phyloP scores from a whole-genome alignment of 345 rosid genomes.

The Sonneratia alba region DNA sequence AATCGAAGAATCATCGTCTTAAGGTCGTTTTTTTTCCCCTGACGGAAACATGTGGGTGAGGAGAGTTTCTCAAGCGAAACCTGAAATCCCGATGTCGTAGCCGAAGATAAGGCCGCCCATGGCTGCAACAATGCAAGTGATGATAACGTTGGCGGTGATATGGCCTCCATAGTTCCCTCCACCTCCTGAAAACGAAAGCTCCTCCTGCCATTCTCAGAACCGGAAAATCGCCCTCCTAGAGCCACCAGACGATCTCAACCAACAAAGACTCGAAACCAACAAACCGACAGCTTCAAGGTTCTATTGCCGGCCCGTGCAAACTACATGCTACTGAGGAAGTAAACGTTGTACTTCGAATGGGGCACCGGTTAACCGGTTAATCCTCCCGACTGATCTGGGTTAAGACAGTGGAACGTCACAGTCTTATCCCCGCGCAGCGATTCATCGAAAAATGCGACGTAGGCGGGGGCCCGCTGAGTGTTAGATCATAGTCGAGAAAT shows the following conservation, averaged over 20 bases:
- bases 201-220: slow-evolving; percentile 30
- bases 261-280: not conserved
- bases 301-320: not conserved
- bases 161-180: slow-evolving; percentile 37
- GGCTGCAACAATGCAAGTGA: slow-evolving; percentile 69
- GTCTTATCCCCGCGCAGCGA: too few relatives aligned
- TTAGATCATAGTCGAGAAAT: too few relatives aligned
- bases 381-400: not conserved
- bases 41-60: not conserved
- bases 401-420: not conserved
- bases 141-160: slow-evolving; percentile 45
- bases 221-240: not conserved
- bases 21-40: not conserved
- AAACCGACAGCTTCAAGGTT: not conserved
- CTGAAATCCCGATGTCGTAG: slow-evolving; percentile 78
- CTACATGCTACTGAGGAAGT: not conserved
- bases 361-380: not conserved
- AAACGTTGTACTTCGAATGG: not conserved
- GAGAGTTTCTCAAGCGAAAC: slow-evolving; percentile 12
- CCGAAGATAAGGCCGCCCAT: slow-evolving; percentile 83
- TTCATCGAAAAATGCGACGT: too few relatives aligned
- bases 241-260: not conserved
- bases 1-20: not conserved
- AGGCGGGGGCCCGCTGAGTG: too few relatives aligned
- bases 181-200: slow-evolving; percentile 20